A percentile compares a stretch with the other conserved stretches of the same genome.
phyloP scores from a whole-genome alignment of 495 filamentous ascomycete species.

The Darksidea phi region DNA sequence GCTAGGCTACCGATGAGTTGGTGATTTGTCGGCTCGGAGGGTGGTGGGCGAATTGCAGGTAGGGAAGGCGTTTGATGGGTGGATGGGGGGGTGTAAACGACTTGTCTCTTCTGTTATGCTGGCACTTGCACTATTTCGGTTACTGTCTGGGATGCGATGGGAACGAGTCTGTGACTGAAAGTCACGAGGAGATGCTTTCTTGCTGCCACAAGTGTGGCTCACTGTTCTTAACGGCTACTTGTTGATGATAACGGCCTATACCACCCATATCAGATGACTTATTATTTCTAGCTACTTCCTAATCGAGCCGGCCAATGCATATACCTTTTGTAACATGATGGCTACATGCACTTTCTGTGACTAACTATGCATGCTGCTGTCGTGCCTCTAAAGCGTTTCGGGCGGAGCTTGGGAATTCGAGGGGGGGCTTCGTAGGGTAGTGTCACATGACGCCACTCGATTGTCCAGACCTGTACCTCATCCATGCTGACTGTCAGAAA shows the following conservation, averaged over 20 bases:
- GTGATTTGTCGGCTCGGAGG: slow-evolving; percentile 24
- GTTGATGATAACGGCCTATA: slow-evolving; percentile 1
- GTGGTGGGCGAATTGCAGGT: neutral
- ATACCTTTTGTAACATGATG: too few species aligned
- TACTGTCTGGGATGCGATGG: neutral
- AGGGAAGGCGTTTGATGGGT: neutral
- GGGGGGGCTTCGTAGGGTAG: neutral
- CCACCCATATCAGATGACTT: too few species aligned
- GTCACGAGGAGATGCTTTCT: neutral
- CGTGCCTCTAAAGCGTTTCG: neutral
- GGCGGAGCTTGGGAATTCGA: neutral
- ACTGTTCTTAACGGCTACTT: neutral
- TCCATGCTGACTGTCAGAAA: neutral
- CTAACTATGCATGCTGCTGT: neutral
- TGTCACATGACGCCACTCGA: slow-evolving; percentile 1
- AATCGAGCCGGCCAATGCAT: too few species aligned
- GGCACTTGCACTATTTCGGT: too few species aligned
- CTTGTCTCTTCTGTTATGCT: too few species aligned
- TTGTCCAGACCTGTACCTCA: neutral
- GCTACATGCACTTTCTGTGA: too few species aligned
- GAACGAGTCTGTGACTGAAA: slow-evolving; percentile 1
- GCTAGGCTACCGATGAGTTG: neutral
- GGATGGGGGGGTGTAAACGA: neutral
- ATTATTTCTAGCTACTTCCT: too few species aligned
- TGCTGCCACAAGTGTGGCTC: neutral